phyloP scores from a whole-genome alignment of 2,329 filamentous ascomycete genomes.

The Chrysoporthe deuterocubensis region DNA sequence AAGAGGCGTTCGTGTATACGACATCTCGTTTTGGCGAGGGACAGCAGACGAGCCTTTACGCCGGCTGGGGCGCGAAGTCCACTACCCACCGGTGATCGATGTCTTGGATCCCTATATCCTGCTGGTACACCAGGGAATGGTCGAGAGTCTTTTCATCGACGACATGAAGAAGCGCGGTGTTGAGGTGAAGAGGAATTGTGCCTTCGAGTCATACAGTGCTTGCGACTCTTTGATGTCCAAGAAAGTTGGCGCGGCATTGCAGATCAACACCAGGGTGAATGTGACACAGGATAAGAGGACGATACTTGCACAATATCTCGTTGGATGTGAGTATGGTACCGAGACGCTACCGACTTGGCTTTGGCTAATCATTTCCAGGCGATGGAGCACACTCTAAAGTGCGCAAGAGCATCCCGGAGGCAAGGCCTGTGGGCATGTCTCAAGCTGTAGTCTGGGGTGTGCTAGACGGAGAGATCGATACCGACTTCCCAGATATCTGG shows the following conservation, averaged over 20 bases:
- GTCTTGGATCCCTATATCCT: constrained; percentile 62
- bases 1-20: constrained; percentile 71
- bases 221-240: constrained; percentile 42
- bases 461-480: constrained; percentile 60
- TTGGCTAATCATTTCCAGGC: constrained; percentile 27
- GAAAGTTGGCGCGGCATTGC: constrained; percentile 46
- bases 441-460: constrained; percentile 56
- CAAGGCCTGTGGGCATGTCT: constrained; percentile 45
- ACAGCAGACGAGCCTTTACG: constrained; percentile 57
- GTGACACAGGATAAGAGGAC: constrained; percentile 51
- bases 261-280: constrained; percentile 56
- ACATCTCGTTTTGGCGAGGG: constrained; percentile 73
- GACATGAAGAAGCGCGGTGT: constrained; percentile 69
- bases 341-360: neutral
- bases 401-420: constrained; percentile 50
- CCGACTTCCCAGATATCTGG: constrained; percentile 65
- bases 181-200: constrained; percentile 65
- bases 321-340: constrained; percentile 60
- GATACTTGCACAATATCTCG: constrained; percentile 64
- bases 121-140: constrained; percentile 73
- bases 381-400: constrained; percentile 62
- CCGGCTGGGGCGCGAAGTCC: constrained; percentile 57
- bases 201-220: constrained; percentile 62
- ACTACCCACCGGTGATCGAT: constrained; percentile 67
- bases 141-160: constrained; percentile 71